Base-by-base conservation (phyloP, 2,329 filamentous ascomycete genomes). In the Talaromyces albobiverticillius region DNA sequence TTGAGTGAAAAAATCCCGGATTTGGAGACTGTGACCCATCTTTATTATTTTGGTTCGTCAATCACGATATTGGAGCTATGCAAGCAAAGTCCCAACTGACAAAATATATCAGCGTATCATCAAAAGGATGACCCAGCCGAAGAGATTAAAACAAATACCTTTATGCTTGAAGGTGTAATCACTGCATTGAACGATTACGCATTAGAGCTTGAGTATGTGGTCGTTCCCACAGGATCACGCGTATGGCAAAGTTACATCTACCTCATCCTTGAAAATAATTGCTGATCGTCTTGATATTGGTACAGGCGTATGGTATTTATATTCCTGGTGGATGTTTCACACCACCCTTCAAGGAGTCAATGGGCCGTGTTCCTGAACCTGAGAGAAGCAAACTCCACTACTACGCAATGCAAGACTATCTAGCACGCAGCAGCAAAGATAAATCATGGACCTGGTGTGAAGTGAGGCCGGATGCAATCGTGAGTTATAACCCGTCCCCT, bases 31-130 rank as follows among this genome's bases (percentile, higher is more conserved):
- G 67, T 76, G 1, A 70, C 72, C 0, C 71, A 75, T 54, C 65
- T 76, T 2, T 76, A 69, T 58, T 74, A 74, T 46, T 68, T 72
- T 38, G 67, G 68, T 71, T 47, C 3, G 56, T 11, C n/a, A n/a
- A n/a, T n/a, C n/a, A n/a, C n/a, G n/a, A n/a, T n/a, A n/a, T n/a
- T n/a, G n/a, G n/a, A n/a, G n/a, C n/a, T n/a, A n/a, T 31, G 13
- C 29, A 31, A 11, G 29, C 9, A 31, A 11, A 31, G 29, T 3
- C 9, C 29, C 3, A 11, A 10, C 8, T 31, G 9, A 11, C 9
- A 7, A 31, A 6, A 6, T 11, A 11, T 11, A 31, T 7, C 9
- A 31, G 29, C 29, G 9, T 10, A 31, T 11, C 13, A 31, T 31
- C 9, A 7, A 31, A 42, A 63, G n/a, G 46, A 61, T 25, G 56